A percentile compares a stretch with the other conserved stretches of the same genome.
Conservation (phyloP, 306 rosid species). For the Quercus robur region DNA sequence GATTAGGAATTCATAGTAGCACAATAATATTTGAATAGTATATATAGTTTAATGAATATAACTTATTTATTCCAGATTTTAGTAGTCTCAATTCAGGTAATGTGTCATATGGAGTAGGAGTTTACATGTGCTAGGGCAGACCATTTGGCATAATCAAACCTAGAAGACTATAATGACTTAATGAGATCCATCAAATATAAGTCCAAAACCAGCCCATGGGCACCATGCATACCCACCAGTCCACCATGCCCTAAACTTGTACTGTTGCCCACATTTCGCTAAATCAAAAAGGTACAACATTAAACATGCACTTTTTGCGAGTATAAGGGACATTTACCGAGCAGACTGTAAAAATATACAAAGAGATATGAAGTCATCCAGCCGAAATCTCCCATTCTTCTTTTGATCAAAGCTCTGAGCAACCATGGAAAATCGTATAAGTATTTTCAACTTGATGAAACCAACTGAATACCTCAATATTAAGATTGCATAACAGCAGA, state of each 20-base stretch:
- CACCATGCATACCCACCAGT: background rate
- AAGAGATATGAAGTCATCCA: constrained; percentile 81
- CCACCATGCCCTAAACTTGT: background rate
- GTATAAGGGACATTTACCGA: constrained; percentile 39
- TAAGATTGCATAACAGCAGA: background rate
- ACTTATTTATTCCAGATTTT: background rate
- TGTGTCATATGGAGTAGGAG: background rate
- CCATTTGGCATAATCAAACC: background rate
- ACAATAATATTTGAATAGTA: background rate
- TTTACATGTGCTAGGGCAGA: background rate
- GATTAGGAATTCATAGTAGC: background rate
- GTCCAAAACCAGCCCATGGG: background rate
- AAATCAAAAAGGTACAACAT: background rate
- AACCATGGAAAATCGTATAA: constrained; percentile 18
- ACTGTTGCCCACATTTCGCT: background rate
- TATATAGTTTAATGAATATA: background rate
- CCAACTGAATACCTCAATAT: background rate
- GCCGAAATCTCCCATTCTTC: constrained; percentile 71
- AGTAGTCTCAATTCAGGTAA: background rate
- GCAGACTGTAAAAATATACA: constrained; percentile 85
- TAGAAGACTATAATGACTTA: background rate
- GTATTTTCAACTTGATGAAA: background rate
- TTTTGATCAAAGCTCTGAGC: constrained; percentile 87
- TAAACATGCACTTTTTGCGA: background rate
- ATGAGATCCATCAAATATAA: background rate